Evolutionary conservation across 2,329 filamentous ascomycete genomes (phyloP).

Genomic region (Nemania sp.): DNA sequence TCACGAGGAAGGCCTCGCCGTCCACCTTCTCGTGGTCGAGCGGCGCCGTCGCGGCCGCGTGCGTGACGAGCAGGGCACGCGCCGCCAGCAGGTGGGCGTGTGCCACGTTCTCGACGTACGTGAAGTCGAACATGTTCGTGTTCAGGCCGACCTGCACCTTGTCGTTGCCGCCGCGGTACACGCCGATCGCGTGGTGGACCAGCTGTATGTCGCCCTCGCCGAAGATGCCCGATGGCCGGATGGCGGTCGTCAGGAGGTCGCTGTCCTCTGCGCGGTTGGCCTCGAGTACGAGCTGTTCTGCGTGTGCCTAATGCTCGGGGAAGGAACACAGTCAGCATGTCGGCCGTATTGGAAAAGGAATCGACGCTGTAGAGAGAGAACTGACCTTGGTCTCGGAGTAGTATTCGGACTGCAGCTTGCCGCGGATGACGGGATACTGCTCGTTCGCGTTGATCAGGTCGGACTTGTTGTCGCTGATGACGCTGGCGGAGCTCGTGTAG

Average conservation of each 20-base stretch:
- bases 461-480: slow-evolving; percentile 78
- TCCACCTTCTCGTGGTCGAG: slow-evolving; percentile 75
- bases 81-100: slow-evolving; percentile 85
- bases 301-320: slow-evolving; percentile 60
- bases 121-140: slow-evolving; percentile 67
- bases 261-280: slow-evolving; percentile 65
- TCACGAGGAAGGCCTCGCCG: slow-evolving; percentile 88
- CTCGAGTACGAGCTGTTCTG: slow-evolving; percentile 78
- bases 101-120: slow-evolving; percentile 66
- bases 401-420: slow-evolving; percentile 73
- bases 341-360: not conserved
- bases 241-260: slow-evolving; percentile 73
- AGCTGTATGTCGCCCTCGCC: slow-evolving; percentile 84
- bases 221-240: slow-evolving; percentile 88
- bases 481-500: slow-evolving; percentile 87
- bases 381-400: slow-evolving; percentile 89
- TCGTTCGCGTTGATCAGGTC: slow-evolving; percentile 88
- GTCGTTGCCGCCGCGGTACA: slow-evolving; percentile 70
- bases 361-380: not conserved
- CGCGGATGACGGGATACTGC: slow-evolving; percentile 74
- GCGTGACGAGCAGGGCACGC: slow-evolving; percentile 68
- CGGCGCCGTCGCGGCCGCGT: slow-evolving; percentile 59
- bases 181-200: slow-evolving; percentile 73
- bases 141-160: slow-evolving; percentile 79
- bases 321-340: slow-evolving; percentile 20